phyloP scores from a whole-genome alignment of 106 monocot genomes.

The Platanthera guangdongensis region DNA sequence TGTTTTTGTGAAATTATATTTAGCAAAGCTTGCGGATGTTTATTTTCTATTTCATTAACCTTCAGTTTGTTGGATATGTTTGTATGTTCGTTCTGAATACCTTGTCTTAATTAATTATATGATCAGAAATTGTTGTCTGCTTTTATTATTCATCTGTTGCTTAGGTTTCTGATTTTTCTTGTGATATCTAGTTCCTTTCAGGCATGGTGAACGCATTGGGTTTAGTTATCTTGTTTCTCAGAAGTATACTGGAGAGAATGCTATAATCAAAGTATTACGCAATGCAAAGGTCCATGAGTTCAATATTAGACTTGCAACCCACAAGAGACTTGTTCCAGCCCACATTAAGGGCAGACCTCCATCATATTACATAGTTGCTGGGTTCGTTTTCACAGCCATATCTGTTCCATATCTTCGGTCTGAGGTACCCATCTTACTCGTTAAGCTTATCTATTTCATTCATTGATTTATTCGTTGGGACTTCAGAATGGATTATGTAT shows the following conservation, averaged over 20 bases:
- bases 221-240: constrained; percentile 99
- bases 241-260: constrained; percentile 87
- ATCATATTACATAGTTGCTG: constrained; percentile 95
- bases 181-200: constrained; percentile 75
- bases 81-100: neutral
- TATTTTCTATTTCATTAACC: neutral
- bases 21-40: neutral
- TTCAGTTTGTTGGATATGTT: neutral
- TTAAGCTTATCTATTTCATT: constrained; percentile 3
- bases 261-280: constrained; percentile 68
- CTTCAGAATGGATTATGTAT: neutral
- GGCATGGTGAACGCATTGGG: constrained; percentile 98
- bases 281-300: constrained; percentile 55
- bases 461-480: neutral
- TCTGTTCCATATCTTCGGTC: constrained; percentile 98
- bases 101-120: too few relatives aligned
- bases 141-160: neutral
- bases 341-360: constrained; percentile 88
- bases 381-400: constrained; percentile 84
- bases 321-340: constrained; percentile 73
- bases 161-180: neutral
- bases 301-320: constrained; percentile 57
- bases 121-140: too few relatives aligned
- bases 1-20: neutral
- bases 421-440: constrained; percentile 45